Base-by-base conservation (phyloP, 495 filamentous ascomycete genomes). In the Pseudomonodictys pantanalensis region DNA sequence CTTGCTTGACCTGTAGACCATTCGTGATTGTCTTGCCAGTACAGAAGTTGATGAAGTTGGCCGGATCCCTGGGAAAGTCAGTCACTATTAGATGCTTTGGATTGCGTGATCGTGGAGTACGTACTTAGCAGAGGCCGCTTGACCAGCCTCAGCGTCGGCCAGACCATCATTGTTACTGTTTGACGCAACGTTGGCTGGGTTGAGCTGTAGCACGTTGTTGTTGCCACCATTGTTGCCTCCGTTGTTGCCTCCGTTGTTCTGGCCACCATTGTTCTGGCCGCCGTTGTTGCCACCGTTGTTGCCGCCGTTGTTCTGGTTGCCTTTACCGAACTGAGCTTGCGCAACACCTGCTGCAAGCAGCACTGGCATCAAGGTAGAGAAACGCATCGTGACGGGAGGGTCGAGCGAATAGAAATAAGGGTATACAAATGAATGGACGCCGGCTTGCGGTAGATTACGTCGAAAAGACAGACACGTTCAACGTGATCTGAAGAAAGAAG, bases 11-110 rank as follows among this genome's bases (percentile, higher is more conserved):
- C 69, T 90, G 86, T 23, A 77, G 68, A 67, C 86, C 86, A 67
- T 89, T 89, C 48, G 86, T 90, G 54, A 85, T 47, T n/a, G 78
- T 82, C 72, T 87, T 76, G 38, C 85, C 86, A 11, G 75, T 67
- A 70, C 86, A 71, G 55, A 68, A 55, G 42, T 64, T 59, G 55
- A 69, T 64, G 58, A 62, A 67, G 44, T 89, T 88, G 70, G 72
- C 69, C 50, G 72, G 35, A 60, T 82, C 69, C 47, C 69, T 68
- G 66, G 67, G 18, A 20, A 52, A 0, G 22, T 67, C 17, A 69
- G 64, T 17, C 50, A 26, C 8, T 47, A 24, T 2, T 10, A 39
- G 38, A 48, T 17, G 0, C 15, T 39, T 41, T 3, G 22, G 26
- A 30, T 8, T 9, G 2, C n/a, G 9, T 11, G 29, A 18, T 0